Base-by-base conservation (phyloP, 108 stramenopile species). In the Skeletonema tropicum region DNA sequence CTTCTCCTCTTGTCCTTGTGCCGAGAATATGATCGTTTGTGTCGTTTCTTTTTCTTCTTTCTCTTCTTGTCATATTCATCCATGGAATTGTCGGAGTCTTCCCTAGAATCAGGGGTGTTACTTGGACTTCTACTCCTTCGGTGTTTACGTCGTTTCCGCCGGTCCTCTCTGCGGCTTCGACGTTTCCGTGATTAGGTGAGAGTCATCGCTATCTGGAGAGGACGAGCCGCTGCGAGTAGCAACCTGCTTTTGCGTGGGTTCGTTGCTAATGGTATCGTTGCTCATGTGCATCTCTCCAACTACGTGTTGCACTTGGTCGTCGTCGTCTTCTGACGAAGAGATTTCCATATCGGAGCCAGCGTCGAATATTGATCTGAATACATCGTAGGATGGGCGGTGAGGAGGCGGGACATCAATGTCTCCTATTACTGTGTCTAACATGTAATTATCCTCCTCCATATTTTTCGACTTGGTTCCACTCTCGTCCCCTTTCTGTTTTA, bases 331-430 rank as follows among this genome's bases (percentile, higher is more conserved):
- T 19, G 75, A 73, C 9, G 64, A 82, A 12, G 64, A 80, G 12
- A 80, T 70, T 19, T 80, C 75, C 73, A 69, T 70, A 38, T 83
- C 77, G 10, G 82, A 83, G 13, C 75, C 63, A 17, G 67, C 62
- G 33, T 74, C 75, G 30, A 84, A 84, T 10, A 84, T 84, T 31
- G 73, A 57, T 61, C 63, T 79, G 60, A 84, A 80, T 23, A 84
- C 31, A 15, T 80, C 60, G 12, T 58, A 49, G 9, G 70, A 23
- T 9, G 83, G 83, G 9, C 83, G 63, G 33, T 30, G 46, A n/a
- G 73, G 77, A 12, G 52, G 66, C 38, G 68, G 71, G 33, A 32
- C 62, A 21, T 23, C 76, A 45, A 41, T 38, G 15, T 55, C 32
- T 11, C 6, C 31, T 5, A 58, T 67, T 55, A 55, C 52, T 23